These are phyloP conservation scores for Phytophthora syringae DNA, from an alignment of 352 stramenopile genomes.

Conservation along the genomic window DNA sequence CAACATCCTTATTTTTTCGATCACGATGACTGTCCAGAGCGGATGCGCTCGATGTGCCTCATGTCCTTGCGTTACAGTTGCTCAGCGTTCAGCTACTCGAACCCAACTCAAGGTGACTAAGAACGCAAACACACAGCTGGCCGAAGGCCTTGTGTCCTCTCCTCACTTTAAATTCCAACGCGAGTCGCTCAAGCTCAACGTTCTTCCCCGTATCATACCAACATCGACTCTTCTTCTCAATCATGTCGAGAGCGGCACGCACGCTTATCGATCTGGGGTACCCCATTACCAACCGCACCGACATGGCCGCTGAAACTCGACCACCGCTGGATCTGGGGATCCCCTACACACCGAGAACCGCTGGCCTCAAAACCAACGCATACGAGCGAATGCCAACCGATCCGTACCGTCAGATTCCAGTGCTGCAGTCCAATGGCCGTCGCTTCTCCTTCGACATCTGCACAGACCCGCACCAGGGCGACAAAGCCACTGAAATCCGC, in stretches of 20 bases:
- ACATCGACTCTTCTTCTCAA: neutral
- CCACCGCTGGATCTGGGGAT: conserved; percentile 18
- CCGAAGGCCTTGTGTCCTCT: too few relatives aligned
- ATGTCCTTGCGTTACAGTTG: conserved; percentile 4
- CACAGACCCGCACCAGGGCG: conserved; percentile 44
- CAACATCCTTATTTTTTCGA: too few relatives aligned
- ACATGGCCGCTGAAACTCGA: conserved; percentile 11
- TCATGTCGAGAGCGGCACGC: conserved; percentile 7
- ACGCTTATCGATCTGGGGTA: conserved; percentile 21
- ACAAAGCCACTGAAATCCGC: conserved; percentile 42
- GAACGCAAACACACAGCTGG: too few relatives aligned
- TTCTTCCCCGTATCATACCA: neutral
- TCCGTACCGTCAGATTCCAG: conserved; percentile 19
- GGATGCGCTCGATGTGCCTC: conserved; percentile 16
- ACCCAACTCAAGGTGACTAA: neutral
- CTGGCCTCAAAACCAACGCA: conserved; percentile 6
- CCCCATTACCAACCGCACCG: conserved; percentile 5
- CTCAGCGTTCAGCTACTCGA: neutral
- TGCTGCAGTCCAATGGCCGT: conserved; percentile 21
- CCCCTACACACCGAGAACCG: neutral
- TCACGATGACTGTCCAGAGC: neutral
- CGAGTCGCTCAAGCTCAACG: neutral
- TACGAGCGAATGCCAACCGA: conserved; percentile 16
- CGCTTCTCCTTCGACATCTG: too few relatives aligned
- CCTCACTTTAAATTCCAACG: conserved; percentile 15